Percentiles rank a stretch among this genome's conserved stretches.
Conservation (phyloP, 805 yeast genomes). For the Candida boidinii region DNA sequence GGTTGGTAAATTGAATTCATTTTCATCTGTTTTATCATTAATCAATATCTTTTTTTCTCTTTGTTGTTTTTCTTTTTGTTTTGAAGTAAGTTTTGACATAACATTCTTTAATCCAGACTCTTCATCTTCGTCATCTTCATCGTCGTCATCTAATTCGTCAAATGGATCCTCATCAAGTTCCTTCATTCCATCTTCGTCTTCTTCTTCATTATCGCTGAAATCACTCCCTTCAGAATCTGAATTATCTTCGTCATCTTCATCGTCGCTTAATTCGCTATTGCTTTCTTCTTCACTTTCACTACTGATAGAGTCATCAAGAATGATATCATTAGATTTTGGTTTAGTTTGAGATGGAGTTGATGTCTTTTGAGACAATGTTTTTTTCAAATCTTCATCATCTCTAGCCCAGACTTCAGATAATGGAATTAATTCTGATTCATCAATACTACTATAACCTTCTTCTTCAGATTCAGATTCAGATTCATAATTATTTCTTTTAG, state of each 20-base stretch:
- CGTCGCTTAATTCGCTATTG: slow-evolving; percentile 10
- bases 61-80: slow-evolving; percentile 25
- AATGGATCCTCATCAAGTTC: slow-evolving; percentile 17
- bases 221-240: slow-evolving; percentile 7
- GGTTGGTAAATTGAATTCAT: slow-evolving; percentile 62
- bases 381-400: slow-evolving; percentile 46
- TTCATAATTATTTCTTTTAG: slow-evolving; percentile 7
- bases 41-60: slow-evolving; percentile 38
- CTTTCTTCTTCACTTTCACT: slow-evolving; percentile 12
- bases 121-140: slow-evolving; percentile 33
- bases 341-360: slow-evolving; percentile 13
- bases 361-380: slow-evolving; percentile 12
- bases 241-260: slow-evolving; percentile 14
- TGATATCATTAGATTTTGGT: slow-evolving; percentile 22
- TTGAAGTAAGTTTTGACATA: slow-evolving; percentile 28
- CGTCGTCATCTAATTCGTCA: slow-evolving; percentile 16
- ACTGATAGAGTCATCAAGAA: slow-evolving; percentile 19
- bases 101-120: slow-evolving; percentile 46
- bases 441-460: slow-evolving; percentile 66
- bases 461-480: slow-evolving; percentile 41
- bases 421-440: slow-evolving; percentile 66
- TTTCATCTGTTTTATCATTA: slow-evolving; percentile 49
- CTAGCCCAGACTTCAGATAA: slow-evolving; percentile 86
- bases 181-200: slow-evolving; percentile 16
- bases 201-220: slow-evolving; percentile 16